Evolutionary conservation across 306 rosid genomes (phyloP).

Genomic region (Luffa aegyptiaca): DNA sequence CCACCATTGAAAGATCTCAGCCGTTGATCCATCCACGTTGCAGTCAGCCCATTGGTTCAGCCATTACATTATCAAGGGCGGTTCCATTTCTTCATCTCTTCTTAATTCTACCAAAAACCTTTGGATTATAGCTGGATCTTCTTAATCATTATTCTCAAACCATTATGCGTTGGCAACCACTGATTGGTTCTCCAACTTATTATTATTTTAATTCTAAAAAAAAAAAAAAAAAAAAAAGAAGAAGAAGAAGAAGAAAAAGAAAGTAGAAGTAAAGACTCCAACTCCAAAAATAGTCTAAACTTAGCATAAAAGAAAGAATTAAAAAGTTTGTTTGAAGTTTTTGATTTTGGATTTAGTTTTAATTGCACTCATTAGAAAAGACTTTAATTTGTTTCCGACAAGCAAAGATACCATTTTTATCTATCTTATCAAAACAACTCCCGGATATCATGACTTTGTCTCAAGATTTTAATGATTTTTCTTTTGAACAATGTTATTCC

Average conservation of each 20-base stretch:
- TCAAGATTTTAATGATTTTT: not conserved
- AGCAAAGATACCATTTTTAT: not conserved
- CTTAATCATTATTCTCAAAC: not conserved
- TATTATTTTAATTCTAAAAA: not conserved
- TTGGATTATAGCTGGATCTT: not conserved
- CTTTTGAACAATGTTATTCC: not conserved
- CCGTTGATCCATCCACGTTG: slow-evolving; percentile 6
- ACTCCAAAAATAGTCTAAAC: not conserved
- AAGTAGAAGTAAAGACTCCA: not conserved
- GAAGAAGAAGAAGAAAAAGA: not conserved
- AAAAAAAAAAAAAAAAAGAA: not conserved
- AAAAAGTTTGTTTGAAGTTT: not conserved
- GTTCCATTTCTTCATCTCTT: not conserved
- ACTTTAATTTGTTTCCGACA: not conserved
- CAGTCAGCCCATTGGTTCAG: not conserved
- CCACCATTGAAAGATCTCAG: not conserved
- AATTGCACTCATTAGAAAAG: not conserved
- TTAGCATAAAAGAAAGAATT: not conserved
- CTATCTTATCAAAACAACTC: not conserved
- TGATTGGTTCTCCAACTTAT: not conserved
- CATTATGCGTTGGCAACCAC: not conserved
- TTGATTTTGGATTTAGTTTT: not conserved
- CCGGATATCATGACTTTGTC: not conserved
- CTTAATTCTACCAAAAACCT: not conserved
- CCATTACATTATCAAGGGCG: not conserved